Evolutionary conservation across 2,329 filamentous ascomycete genomes (phyloP).

Genomic region (Pseudogymnoascus sp.): DNA sequence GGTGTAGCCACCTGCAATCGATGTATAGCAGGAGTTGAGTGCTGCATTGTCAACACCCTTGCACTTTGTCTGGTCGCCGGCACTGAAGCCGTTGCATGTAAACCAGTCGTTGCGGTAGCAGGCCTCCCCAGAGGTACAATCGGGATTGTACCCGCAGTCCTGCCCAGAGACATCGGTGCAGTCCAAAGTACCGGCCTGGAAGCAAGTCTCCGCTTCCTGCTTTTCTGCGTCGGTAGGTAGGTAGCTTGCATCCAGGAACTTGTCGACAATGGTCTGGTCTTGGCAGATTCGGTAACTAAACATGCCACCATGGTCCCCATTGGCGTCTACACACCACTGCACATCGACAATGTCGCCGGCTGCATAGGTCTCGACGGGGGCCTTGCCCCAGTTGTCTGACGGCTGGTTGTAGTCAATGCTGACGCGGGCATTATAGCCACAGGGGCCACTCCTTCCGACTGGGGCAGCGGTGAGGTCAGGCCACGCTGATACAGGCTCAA

Average conservation of each 20-base stretch:
- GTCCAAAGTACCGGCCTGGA: slow-evolving; percentile 40
- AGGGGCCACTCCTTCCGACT: slow-evolving; percentile 45
- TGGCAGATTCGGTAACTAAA: slow-evolving; percentile 50
- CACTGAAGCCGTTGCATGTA: slow-evolving; percentile 44
- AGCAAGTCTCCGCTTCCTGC: slow-evolving; percentile 48
- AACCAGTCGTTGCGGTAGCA: slow-evolving; percentile 51
- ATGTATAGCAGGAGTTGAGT: slow-evolving; percentile 43
- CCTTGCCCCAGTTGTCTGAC: slow-evolving; percentile 38
- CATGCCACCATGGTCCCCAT: slow-evolving; percentile 53
- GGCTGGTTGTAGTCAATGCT: slow-evolving; percentile 45
- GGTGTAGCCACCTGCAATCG: slow-evolving; percentile 48
- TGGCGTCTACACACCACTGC: slow-evolving; percentile 51
- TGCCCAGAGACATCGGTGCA: slow-evolving; percentile 48
- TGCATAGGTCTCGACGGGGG: slow-evolving; percentile 39
- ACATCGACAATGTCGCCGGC: slow-evolving; percentile 44
- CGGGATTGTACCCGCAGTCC: slow-evolving; percentile 42
- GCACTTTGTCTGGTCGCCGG: slow-evolving; percentile 31
- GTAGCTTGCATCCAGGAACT: slow-evolving; percentile 42
- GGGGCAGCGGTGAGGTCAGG: slow-evolving; percentile 41
- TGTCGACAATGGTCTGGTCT: slow-evolving; percentile 45
- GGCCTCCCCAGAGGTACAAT: slow-evolving; percentile 39
- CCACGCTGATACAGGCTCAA: slow-evolving; percentile 47
- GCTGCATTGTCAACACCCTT: slow-evolving; percentile 37
- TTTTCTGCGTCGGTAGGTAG: slow-evolving; percentile 47
- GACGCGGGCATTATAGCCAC: slow-evolving; percentile 49